Conservation (phyloP, 768 basidiomycete species). For the Mycena alexandri region DNA sequence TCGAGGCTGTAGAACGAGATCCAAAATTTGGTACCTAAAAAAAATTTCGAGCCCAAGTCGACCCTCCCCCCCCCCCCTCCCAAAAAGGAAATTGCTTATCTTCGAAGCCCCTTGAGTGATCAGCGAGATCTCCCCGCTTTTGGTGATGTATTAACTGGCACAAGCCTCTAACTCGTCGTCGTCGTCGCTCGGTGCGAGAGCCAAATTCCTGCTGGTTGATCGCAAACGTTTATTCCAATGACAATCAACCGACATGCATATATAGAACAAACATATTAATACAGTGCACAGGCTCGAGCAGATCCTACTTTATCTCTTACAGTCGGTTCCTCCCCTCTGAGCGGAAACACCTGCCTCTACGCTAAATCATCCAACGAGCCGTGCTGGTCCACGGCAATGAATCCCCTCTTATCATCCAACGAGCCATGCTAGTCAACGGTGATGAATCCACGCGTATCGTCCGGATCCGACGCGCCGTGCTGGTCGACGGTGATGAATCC, state of each 20-base stretch:
- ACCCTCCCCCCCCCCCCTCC: no score
- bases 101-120: no score
- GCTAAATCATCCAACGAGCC: no score
- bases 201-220: slow-evolving; percentile 13
- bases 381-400: slow-evolving; percentile 2
- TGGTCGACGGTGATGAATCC: slow-evolving; percentile 15
- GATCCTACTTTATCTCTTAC: slow-evolving; percentile 9
- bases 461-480: neutral
- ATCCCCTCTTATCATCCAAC: slow-evolving; percentile 10
- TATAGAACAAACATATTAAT: slow-evolving; percentile 11
- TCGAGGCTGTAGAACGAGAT: no score
- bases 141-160: no score
- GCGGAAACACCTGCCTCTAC: slow-evolving; percentile 12
- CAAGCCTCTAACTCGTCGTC: slow-evolving; percentile 3
- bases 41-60: no score
- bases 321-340: slow-evolving; percentile 12
- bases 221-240: slow-evolving; percentile 14
- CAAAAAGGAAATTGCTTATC: no score
- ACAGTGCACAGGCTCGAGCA: slow-evolving; percentile 16
- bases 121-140: no score
- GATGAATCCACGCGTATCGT: slow-evolving; percentile 9
- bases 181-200: slow-evolving; percentile 8
- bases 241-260: slow-evolving; percentile 7
- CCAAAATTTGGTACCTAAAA: no score
- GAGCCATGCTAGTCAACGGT: slow-evolving; percentile 10